phyloP scores from a whole-genome alignment of 495 filamentous ascomycete species.

The Margaritispora aquatica region DNA sequence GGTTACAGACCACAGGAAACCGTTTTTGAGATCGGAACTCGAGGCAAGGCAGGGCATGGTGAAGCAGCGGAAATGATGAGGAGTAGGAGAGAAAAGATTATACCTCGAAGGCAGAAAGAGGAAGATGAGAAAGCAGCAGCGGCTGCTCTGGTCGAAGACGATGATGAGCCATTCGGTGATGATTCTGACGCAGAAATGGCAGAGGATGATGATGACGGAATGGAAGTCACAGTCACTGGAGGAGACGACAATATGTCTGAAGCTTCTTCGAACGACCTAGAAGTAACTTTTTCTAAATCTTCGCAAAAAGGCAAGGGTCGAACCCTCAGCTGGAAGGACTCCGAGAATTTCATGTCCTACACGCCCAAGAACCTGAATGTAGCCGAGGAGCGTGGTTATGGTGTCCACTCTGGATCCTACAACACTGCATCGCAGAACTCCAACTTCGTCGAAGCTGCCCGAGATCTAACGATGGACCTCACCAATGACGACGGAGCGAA shows the following conservation, averaged over 20 bases:
- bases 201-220: conserved; percentile 37
- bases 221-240: conserved; percentile 28
- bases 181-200: conserved; percentile 31
- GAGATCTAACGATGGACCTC: conserved; percentile 82
- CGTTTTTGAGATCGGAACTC: conserved; percentile 84
- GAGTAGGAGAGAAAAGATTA: conserved; percentile 54
- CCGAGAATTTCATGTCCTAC: conserved; percentile 95
- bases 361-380: conserved; percentile 66
- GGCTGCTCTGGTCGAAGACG: conserved; percentile 16
- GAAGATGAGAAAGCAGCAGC: conserved; percentile 30
- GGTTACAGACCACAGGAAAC: conserved; percentile 86
- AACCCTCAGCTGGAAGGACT: conserved; percentile 62
- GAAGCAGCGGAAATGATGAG: conserved; percentile 80
- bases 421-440: conserved; percentile 42
- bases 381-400: conserved; percentile 85
- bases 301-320: conserved; percentile 29
- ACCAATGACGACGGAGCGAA: conserved; percentile 75
- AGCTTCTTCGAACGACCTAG: conserved; percentile 69
- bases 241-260: conserved; percentile 51
- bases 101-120: conserved; percentile 30
- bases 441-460: conserved; percentile 78
- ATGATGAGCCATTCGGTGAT: conserved; percentile 26
- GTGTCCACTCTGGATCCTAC: conserved; percentile 72
- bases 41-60: conserved; percentile 50
- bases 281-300: conserved; percentile 71